phyloP scores from a whole-genome alignment of 1,284 basidiomycete genomes.

The Coniferiporia sulphurascens region DNA sequence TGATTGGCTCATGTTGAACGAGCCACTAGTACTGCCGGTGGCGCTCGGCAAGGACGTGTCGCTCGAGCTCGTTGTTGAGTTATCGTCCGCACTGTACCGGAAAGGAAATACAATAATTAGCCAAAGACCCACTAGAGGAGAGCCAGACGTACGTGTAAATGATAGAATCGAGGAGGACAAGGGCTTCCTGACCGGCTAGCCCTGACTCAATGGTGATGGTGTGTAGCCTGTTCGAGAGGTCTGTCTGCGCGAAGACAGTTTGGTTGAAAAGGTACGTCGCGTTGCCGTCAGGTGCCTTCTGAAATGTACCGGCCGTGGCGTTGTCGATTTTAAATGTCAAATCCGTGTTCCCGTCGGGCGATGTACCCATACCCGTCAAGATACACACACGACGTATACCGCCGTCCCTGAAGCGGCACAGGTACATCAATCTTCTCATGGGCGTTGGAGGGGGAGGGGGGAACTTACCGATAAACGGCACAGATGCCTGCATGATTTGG shows the following conservation, averaged over 20 bases:
- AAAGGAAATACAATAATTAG: not conserved
- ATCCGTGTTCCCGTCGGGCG: constrained; percentile 14
- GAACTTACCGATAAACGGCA: constrained; percentile 11
- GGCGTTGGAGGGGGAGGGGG: too few species aligned
- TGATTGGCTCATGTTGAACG: too few species aligned
- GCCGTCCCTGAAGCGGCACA: not conserved
- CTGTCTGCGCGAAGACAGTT: constrained; percentile 1
- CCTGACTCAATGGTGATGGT: constrained; percentile 5
- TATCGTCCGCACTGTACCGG: constrained; percentile 1
- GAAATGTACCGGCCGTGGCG: not conserved
- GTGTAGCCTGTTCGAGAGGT: constrained; percentile 1
- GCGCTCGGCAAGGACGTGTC: not conserved
- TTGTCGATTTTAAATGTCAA: constrained; percentile 13
- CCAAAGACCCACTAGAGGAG: not conserved
- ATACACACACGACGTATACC: constrained; percentile 13
- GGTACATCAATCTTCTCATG: not conserved
- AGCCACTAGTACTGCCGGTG: too few species aligned
- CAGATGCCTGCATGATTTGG: constrained; percentile 8
- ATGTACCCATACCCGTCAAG: not conserved
- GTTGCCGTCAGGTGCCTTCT: constrained; percentile 1
- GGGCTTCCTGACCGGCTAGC: constrained; percentile 1
- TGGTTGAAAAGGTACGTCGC: constrained; percentile 1
- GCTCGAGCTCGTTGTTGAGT: not conserved
- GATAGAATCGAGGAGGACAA: constrained; percentile 14
- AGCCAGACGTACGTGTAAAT: constrained; percentile 13